Evolutionary conservation across 352 stramenopile genomes (phyloP), one percentile per base, ranked within the genome.

Genomic region (Pythium sukuiense): DNA sequence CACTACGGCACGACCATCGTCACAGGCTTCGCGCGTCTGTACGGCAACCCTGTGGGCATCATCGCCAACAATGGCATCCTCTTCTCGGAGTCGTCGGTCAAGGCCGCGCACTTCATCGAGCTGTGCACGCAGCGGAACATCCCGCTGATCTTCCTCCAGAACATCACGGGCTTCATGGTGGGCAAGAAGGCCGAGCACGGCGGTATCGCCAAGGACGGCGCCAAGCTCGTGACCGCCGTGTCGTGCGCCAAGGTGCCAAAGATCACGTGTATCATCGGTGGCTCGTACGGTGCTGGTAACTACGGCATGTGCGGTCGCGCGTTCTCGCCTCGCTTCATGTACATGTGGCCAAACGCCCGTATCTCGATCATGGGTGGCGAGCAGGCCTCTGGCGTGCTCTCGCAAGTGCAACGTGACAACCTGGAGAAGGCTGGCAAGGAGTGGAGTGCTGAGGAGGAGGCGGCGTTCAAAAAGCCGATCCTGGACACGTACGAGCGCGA

Each of bases 61-160:
- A 90, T 99, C 68, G 97, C 97, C 56, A 99, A 99, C 80, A 99
- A 99, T 72, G 97, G 97, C 29, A 98, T 99, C 73, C 77, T 99
- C 0, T 97, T 98, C 69, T 95, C 82, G 18, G 93, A 98, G 72
- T 93, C 89, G 29, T 83, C 78, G 8, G 74, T 98, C 50, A 99
- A 99, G 79, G 97, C 88, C 12, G 86, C 95, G 33, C 97, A 99
- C 76, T 99, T 99, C 73, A 97, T 99, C 55, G 92, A 99, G 68
- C 67, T 99, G 27, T 99, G 97, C 83, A 93, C 86, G 69, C 97
- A 99, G 74, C 81, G 97, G 43, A 85, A 90, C 45, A 97, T 99
- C 50, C 97, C 97, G 3, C 84, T 99, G 58, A 68, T 99, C 1
- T 99, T 99, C 74, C 72, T 99, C n/a, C 97, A 99, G 77, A 99